phyloP scores from a whole-genome alignment of 1,284 basidiomycete genomes.

The Leccinum fallax region DNA sequence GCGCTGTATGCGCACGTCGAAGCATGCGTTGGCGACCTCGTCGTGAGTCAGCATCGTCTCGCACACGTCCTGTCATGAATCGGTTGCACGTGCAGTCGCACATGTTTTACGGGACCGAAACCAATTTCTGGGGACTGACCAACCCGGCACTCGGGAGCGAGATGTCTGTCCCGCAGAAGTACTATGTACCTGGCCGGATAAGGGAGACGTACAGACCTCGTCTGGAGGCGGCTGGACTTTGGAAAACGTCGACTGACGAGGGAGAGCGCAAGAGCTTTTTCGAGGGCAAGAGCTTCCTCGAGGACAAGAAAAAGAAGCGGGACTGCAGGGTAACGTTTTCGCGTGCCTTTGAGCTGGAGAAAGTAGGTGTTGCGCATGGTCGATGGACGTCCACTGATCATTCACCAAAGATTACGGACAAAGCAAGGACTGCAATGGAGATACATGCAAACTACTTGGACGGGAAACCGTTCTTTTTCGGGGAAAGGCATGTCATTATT shows the following conservation, averaged over 20 bases:
- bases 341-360: slow-evolving; percentile 65
- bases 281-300: slow-evolving; percentile 37
- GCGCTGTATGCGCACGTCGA: slow-evolving; percentile 70
- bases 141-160: slow-evolving; percentile 54
- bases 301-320: slow-evolving; percentile 40
- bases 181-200: slow-evolving; percentile 69
- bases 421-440: slow-evolving; percentile 56
- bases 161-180: slow-evolving; percentile 67
- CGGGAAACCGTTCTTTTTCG: slow-evolving; percentile 54
- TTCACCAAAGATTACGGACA: slow-evolving; percentile 54
- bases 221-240: slow-evolving; percentile 63
- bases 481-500: slow-evolving; percentile 39
- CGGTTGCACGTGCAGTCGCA: slow-evolving; percentile 44
- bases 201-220: slow-evolving; percentile 56
- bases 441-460: slow-evolving; percentile 59
- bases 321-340: slow-evolving; percentile 45
- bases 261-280: slow-evolving; percentile 41
- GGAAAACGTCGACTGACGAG: slow-evolving; percentile 52
- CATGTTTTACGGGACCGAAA: slow-evolving; percentile 58
- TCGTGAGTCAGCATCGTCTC: slow-evolving; percentile 49
- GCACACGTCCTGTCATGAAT: slow-evolving; percentile 5
- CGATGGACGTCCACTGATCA: slow-evolving; percentile 10
- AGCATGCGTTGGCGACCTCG: slow-evolving; percentile 65
- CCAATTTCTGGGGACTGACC: slow-evolving; percentile 63
- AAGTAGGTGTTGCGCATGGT: slow-evolving; percentile 40